Percentiles rank a stretch among this genome's conserved stretches.
These are phyloP conservation scores for Sphagnum magellanicum DNA, from an alignment of 228 moss, liverwort and hornwort genomes.

Conservation along the genomic window DNA sequence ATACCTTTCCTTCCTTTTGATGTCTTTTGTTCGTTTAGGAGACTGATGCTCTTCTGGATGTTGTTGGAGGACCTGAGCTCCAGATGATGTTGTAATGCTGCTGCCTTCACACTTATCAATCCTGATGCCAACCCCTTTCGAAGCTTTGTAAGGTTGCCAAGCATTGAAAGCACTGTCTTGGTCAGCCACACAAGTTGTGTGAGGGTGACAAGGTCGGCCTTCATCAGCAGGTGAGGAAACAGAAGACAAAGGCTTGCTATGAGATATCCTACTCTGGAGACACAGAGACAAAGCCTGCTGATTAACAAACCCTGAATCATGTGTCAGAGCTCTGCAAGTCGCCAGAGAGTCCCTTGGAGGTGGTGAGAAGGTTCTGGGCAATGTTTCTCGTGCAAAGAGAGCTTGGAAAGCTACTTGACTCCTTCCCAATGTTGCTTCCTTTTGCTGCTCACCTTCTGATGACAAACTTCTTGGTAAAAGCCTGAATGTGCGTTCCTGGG, in stretches of 20 bases:
- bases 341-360: slow-evolving; percentile 15
- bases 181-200: neutral
- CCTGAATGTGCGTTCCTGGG: neutral
- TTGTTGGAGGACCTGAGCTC: slow-evolving; percentile 14
- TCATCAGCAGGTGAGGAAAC: too few relatives aligned
- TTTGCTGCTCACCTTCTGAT: slow-evolving; percentile 37
- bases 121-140: slow-evolving; percentile 18
- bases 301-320: slow-evolving; percentile 6
- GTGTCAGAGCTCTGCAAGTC: neutral
- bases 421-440: slow-evolving; percentile 48
- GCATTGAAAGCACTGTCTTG: slow-evolving; percentile 25
- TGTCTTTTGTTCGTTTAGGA: slow-evolving; percentile 15
- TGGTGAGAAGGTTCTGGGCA: slow-evolving; percentile 48
- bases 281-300: slow-evolving; percentile 3
- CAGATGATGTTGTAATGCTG: slow-evolving; percentile 12
- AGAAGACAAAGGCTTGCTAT: neutral
- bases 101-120: slow-evolving; percentile 25
- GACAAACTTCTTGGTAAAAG: neutral
- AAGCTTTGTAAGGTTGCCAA: slow-evolving; percentile 15
- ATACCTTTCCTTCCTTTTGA: slow-evolving; percentile 21
- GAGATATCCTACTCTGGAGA: slow-evolving; percentile 7
- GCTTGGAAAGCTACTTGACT: slow-evolving; percentile 52
- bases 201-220: too few relatives aligned
- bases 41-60: slow-evolving; percentile 23
- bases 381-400: slow-evolving; percentile 38